Conservation (phyloP, 306 rosid species). For the Castanea sativa region DNA sequence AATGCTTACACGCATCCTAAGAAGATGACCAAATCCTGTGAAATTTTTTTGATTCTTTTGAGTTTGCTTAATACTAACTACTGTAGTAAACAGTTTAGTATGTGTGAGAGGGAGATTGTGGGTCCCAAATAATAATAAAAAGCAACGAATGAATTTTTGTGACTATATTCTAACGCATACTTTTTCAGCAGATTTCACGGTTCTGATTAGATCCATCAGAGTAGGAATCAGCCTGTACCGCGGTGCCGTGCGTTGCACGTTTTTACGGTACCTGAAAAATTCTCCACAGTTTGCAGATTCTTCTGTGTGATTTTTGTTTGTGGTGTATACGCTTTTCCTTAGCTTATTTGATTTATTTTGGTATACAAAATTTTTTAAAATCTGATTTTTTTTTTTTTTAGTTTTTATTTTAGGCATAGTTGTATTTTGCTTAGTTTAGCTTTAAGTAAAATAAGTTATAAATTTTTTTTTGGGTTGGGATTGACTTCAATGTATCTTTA, state of each 20-base stretch:
- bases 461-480: too few relatives aligned
- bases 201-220: background rate
- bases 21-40: background rate
- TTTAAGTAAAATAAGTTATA: too few relatives aligned
- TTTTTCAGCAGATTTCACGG: background rate
- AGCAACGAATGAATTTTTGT: conserved; percentile 12
- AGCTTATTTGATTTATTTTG: background rate
- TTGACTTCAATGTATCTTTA: too few relatives aligned
- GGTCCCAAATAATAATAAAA: conserved; percentile 13
- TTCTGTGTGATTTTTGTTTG: background rate
- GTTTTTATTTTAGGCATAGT: too few relatives aligned
- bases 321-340: background rate
- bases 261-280: background rate
- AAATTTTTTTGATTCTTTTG: background rate
- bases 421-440: too few relatives aligned
- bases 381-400: too few relatives aligned
- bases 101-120: background rate
- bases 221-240: background rate
- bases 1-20: conserved; percentile 19
- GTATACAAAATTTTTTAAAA: background rate
- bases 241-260: conserved; percentile 14
- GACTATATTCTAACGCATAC: background rate
- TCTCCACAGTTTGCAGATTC: background rate
- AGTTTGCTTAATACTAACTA: background rate
- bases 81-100: too few relatives aligned